phyloP scores from a whole-genome alignment of 2,329 filamentous ascomycete species.

The Trichoderma sp. region DNA sequence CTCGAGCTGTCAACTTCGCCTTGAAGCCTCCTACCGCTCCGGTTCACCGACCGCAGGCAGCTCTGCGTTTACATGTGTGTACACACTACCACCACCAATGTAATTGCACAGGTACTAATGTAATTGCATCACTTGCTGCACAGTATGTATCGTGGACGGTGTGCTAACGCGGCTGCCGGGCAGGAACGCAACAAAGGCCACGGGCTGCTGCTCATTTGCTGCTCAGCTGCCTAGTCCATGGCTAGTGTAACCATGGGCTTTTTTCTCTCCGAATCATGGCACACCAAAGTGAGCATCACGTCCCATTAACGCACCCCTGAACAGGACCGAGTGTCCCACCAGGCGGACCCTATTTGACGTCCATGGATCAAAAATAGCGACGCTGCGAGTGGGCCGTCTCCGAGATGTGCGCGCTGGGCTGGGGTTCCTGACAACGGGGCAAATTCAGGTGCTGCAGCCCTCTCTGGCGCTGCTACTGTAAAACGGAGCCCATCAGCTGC shows the following conservation, averaged over 20 bases:
- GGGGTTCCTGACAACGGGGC: slow-evolving; percentile 18
- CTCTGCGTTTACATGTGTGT: too few relatives aligned
- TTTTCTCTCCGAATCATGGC: slow-evolving; percentile 13
- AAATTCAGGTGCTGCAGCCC: not conserved
- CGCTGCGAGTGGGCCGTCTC: slow-evolving; percentile 6
- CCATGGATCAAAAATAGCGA: slow-evolving; percentile 19
- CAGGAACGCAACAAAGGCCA: not conserved
- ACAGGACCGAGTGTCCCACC: slow-evolving; percentile 16
- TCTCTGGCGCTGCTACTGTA: not conserved
- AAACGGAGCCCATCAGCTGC: slow-evolving; percentile 8
- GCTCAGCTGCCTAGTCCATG: slow-evolving; percentile 8
- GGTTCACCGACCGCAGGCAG: not conserved
- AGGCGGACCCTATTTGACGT: slow-evolving; percentile 14
- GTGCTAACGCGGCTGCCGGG: too few relatives aligned
- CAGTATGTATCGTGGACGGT: too few relatives aligned
- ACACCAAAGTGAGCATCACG: not conserved
- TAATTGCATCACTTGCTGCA: too few relatives aligned
- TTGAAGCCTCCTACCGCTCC: not conserved
- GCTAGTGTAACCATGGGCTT: slow-evolving; percentile 3
- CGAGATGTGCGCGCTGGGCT: slow-evolving; percentile 15
- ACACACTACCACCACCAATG: too few relatives aligned
- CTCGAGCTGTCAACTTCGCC: not conserved
- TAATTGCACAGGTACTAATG: too few relatives aligned
- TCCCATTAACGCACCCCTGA: slow-evolving; percentile 14
- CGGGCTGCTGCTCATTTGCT: not conserved